A percentile compares a stretch with the other conserved stretches of the same genome.
Conservation (phyloP, 768 basidiomycete genomes). For the Suillus decipiens region DNA sequence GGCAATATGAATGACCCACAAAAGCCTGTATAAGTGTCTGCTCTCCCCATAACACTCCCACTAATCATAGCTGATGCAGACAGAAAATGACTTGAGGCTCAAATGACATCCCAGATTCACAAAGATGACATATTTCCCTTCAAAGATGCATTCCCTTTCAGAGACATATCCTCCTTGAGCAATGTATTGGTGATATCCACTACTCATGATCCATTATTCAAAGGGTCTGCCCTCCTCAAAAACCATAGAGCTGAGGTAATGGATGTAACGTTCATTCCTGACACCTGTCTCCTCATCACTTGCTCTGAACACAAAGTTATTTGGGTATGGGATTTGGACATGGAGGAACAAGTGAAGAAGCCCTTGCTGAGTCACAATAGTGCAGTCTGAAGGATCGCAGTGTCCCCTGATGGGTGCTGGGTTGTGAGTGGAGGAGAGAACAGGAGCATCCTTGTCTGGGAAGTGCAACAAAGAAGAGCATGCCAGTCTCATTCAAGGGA, state of each 20-base stretch:
- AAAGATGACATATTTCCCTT: too few species aligned
- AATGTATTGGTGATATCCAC: too few species aligned
- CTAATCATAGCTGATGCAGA: too few species aligned
- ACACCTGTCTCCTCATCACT: not conserved
- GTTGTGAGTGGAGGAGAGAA: not conserved
- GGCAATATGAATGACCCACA: not conserved
- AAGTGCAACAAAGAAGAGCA: not conserved
- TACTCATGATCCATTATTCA: too few species aligned
- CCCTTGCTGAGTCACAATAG: not conserved
- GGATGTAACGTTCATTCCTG: not conserved
- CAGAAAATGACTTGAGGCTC: too few species aligned
- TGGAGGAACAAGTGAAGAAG: not conserved
- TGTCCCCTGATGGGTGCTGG: not conserved
- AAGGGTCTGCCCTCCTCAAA: not conserved
- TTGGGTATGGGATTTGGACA: not conserved
- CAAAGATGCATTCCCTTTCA: too few species aligned
- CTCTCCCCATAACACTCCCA: too few species aligned
- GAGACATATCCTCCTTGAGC: too few species aligned
- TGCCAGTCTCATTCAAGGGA: not conserved
- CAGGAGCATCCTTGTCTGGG: not conserved
- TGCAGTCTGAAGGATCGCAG: not conserved
- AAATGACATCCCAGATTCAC: too few species aligned
- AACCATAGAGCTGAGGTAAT: not conserved
- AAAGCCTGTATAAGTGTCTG: too few species aligned
- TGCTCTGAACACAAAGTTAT: not conserved